phyloP scores from a whole-genome alignment of 805 yeast genomes.

The Sugiyamaella valdiviana region DNA sequence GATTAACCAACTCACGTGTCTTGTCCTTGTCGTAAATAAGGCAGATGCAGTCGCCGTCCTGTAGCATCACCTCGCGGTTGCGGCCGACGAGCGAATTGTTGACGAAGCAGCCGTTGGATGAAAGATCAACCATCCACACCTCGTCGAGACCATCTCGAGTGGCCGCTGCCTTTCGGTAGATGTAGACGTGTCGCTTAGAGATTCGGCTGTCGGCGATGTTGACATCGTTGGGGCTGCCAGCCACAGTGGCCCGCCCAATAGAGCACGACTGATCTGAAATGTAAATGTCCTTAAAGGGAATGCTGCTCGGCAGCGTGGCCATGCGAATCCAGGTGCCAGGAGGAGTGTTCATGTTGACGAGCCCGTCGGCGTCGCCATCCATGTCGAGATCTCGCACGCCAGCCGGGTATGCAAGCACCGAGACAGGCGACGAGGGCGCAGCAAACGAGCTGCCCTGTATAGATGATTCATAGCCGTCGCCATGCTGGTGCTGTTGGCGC shows the following conservation, averaged over 20 bases:
- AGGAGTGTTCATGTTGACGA: slow-evolving; percentile 34
- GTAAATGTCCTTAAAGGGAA: slow-evolving; percentile 42
- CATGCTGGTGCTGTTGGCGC: neutral
- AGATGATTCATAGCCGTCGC: neutral
- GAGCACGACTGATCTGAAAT: slow-evolving; percentile 64
- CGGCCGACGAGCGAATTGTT: slow-evolving; percentile 55
- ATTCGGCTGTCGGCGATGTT: slow-evolving; percentile 67
- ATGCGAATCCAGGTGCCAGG: slow-evolving; percentile 58
- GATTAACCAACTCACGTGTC: neutral
- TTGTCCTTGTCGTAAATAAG: slow-evolving; percentile 53
- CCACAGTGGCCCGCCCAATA: slow-evolving; percentile 54
- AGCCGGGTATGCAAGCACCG: slow-evolving; percentile 2
- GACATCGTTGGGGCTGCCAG: slow-evolving; percentile 39
- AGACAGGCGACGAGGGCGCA: slow-evolving; percentile 4
- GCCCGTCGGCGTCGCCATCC: slow-evolving; percentile 21
- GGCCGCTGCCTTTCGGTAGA: slow-evolving; percentile 36
- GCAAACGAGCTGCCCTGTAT: neutral
- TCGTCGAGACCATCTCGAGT: slow-evolving; percentile 47
- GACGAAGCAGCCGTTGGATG: slow-evolving; percentile 73
- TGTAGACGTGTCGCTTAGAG: slow-evolving; percentile 76
- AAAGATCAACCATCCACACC: slow-evolving; percentile 72
- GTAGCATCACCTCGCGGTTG: slow-evolving; percentile 54
- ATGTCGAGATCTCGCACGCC: slow-evolving; percentile 21
- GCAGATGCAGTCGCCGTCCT: slow-evolving; percentile 54
- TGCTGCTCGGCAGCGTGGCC: slow-evolving; percentile 44